Evolutionary conservation across 225 moss, liverwort and hornwort species (phyloP), one percentile per base, ranked within the genome.

Genomic region (Anthoceros angustus): DNA sequence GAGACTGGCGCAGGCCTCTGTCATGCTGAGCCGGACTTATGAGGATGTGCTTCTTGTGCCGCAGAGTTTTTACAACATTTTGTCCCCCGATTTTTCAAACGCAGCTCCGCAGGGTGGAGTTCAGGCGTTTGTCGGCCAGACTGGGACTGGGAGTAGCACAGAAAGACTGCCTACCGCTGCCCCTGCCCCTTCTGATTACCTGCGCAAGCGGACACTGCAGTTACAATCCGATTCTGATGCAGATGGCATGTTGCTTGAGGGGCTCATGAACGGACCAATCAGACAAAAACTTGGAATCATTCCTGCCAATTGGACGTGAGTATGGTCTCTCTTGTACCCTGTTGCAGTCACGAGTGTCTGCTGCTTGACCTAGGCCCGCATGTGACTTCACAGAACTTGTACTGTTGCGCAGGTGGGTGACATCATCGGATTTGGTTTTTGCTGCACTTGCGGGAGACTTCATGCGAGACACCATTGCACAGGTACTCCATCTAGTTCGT

Each of bases 61-160:
- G 61, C 79, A 90, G 86, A 88, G 90, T 77, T 95, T 95, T 42
- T 95, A 90, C 64, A 82, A 90, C 64, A 67, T 90, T 70, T 70
- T 90, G 69, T 75, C 77, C 41, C 94, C 88, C 80, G 86, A 88
- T 38, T 55, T 18, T 9, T 4, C 55, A 15, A 23, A 18, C 55
- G n/a, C 55, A 55, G 6, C 55, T 0, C 16, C 8, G 23, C n/a
- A 55, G 7, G 55, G 14, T 55, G n/a, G n/a, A 1, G 2, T 1
- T 1, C 32, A 32, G 32, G 32, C 32, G 32, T 32, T 32, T 32
- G 32, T 32, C 4, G 32, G 32, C 32, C 32, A 32, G 32, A 32
- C 32, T 32, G 32, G 32, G 1, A 32, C 32, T 32, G 32, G 32
- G 32, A 32, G 2, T 32, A 32, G 2, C 32, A 68, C n/a, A n/a